These are phyloP conservation scores for Penicillium verhagenii DNA, from an alignment of 495 filamentous ascomycete species.

Conservation along the genomic window DNA sequence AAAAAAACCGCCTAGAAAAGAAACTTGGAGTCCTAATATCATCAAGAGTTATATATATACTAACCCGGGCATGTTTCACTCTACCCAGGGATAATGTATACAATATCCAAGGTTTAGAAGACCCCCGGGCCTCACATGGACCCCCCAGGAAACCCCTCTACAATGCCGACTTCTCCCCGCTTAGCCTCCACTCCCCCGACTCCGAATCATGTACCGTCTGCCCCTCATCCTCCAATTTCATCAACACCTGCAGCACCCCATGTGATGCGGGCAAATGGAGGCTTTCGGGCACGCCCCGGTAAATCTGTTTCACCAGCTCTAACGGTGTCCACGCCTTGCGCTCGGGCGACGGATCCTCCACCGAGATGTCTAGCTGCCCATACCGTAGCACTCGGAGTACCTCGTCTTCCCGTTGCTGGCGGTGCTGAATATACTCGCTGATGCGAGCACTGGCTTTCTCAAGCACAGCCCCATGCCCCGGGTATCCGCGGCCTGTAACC, in stretches of 20 bases:
- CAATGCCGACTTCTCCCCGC: conserved; percentile 31
- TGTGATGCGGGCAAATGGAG: conserved; percentile 70
- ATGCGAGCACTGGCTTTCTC: conserved; percentile 64
- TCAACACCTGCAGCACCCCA: conserved; percentile 66
- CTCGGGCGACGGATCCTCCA: conserved; percentile 35
- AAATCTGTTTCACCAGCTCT: conserved; percentile 83
- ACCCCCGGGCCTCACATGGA: too few species aligned
- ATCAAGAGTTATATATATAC: not conserved
- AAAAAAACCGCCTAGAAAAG: not conserved
- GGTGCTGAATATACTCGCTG: conserved; percentile 77
- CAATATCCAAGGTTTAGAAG: too few species aligned
- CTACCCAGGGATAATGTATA: not conserved
- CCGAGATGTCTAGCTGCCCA: conserved; percentile 31
- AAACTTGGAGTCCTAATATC: not conserved
- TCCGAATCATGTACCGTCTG: conserved; percentile 49
- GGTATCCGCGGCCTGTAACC: conserved; percentile 73
- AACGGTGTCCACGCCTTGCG: conserved; percentile 60
- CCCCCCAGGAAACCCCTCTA: not conserved
- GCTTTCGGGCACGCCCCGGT: conserved; percentile 71
- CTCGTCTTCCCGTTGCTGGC: conserved; percentile 76
- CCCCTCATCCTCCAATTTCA: conserved; percentile 68
- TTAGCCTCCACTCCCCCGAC: conserved; percentile 54
- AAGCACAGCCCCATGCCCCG: conserved; percentile 80
- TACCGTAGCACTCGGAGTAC: conserved; percentile 65
- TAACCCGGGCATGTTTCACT: not conserved